Evolutionary conservation across 305 asterid genomes (phyloP), one percentile per base, ranked within the genome.

Genomic region (Lippia alba): DNA sequence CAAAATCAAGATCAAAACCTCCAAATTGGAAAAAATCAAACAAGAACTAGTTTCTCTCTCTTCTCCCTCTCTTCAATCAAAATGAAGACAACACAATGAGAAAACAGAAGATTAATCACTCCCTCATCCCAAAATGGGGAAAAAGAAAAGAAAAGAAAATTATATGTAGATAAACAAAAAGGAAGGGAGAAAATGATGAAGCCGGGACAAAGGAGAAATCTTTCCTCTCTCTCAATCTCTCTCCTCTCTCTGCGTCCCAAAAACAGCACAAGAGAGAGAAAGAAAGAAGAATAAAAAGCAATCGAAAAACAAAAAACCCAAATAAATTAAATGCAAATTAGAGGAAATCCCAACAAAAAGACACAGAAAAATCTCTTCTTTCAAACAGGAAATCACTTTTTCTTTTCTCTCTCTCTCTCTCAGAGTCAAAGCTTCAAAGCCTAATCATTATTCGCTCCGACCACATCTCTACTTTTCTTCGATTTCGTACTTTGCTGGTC

Each of bases 391-490:
- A 44, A 15, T 34, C 33, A 51, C 64, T 62, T 12, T 53, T 66
- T 68, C 15, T 15, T 12, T 65, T 53, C 44, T 36, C 72, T 63
- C 53, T 40, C 56, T 36, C 63, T 15, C 56, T 56, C 68, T 74
- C 53, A 45, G 80, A 84, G 96, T 87, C 93, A 89, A 86, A 88
- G 86, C 77, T 78, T 82, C 88, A 77, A 74, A 19, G 84, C 80
- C 84, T 75, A 79, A 82, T 79, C 74, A 89, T 88, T 81, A 83
- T 80, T 80, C 83, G 78, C 72, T 80, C 89, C 89, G 85, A 76
- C 82, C 85, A 84, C 56, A 64, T 80, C 49, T 44, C 49, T 82
- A 75, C 53, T 53, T 66, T 73, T 57, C 67, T 65, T 80, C 74
- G 66, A 48, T 75, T 74, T 83, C 78, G 91, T 84, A 79, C 82